Evolutionary conservation across 345 rosid species (phyloP).

Genomic region (Physaria fendleri): DNA sequence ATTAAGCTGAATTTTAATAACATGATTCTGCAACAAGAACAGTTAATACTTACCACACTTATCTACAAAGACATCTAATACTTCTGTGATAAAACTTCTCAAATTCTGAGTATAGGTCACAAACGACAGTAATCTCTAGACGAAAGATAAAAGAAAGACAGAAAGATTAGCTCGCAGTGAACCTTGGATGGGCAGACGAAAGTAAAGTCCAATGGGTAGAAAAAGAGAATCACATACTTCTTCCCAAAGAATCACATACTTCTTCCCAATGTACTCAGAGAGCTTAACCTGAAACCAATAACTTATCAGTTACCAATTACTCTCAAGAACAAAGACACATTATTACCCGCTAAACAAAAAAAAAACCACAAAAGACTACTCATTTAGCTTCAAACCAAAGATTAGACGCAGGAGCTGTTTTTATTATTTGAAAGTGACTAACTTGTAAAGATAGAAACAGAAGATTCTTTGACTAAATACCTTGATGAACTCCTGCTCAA

Average conservation of each 20-base stretch:
- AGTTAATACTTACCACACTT: no score
- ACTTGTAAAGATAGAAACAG: neutral
- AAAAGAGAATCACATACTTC: no score
- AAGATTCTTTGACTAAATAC: constrained; percentile 25
- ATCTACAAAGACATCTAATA: no score
- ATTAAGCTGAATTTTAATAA: no score
- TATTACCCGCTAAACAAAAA: neutral
- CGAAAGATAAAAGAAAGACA: neutral
- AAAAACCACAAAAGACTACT: neutral
- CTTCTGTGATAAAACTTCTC: no score
- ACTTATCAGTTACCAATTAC: neutral
- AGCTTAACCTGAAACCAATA: constrained; percentile 70
- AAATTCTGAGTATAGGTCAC: no score
- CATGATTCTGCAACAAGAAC: no score
- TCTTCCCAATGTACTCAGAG: constrained; percentile 93
- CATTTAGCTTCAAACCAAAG: neutral
- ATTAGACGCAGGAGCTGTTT: no score
- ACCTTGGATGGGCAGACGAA: constrained; percentile 70
- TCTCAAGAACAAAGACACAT: neutral
- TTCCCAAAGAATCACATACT: constrained; percentile 96
- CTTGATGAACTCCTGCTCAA: constrained; percentile 95
- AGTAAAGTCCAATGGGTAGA: constrained; percentile 98
- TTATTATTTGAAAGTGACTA: neutral
- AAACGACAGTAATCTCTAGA: constrained; percentile 83
- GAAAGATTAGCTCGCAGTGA: constrained; percentile 5